Evolutionary conservation across 441 rosid genomes (phyloP), one percentile per base, ranked within the genome.

Genomic region (Adansonia rubrostipa): DNA sequence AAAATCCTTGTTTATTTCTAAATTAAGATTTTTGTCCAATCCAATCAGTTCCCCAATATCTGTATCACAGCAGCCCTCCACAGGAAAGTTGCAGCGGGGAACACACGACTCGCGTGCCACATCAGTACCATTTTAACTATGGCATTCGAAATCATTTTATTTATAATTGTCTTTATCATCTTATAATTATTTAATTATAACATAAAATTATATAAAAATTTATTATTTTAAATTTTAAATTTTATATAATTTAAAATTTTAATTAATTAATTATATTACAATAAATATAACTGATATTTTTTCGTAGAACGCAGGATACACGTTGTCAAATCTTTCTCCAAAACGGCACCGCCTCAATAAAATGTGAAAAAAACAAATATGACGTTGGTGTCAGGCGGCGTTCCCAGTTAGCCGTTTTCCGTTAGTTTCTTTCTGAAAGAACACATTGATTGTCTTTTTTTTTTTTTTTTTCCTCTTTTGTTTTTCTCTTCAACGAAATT

Each of bases 361-460:
- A 58, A 62, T 36, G 42, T 36, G 42, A 28, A 28, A 42, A 67
- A 36, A 62, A 9, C 1, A 8, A 24, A 20, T 76, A 77, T 85
- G 4, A 87, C 86, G 87, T 82, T 82, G 82, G 80, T 76, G 88
- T 85, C 86, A 73, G 85, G 63, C 19, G 84, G 66, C 19, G 78
- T 74, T 79, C 68, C 56, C 58, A 5, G 78, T 22, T 74, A 75
- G 92, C 88, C 87, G 86, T 86, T 86, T 82, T 85, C 53, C 91
- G 86, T 81, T 84, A 80, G 68, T 84, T 54, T 82, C 76, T 77
- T 70, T 84, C 74, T 42, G 71, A 67, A 33, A 62, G 28, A 57
- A 73, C 54, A 51, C 81, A 67, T 82, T 81, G 86, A 84, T 84
- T 69, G 89, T 80, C 80, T 6, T 3, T 36, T n/a, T 64, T 36